phyloP scores from a whole-genome alignment of 805 yeast species.

The Pichia gijzeniarum region DNA sequence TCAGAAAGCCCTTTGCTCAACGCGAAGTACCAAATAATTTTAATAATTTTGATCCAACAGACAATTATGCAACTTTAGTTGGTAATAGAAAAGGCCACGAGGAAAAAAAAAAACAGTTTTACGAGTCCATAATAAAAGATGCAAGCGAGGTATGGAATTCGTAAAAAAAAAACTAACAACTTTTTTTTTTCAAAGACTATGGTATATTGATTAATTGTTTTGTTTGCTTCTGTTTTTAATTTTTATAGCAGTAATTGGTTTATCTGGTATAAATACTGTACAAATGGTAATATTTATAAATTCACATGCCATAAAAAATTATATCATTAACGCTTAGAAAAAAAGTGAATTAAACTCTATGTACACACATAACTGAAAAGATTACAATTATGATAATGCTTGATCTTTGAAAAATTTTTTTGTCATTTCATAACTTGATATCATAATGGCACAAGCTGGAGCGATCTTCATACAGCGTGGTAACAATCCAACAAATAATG shows the following conservation, averaged over 20 bases:
- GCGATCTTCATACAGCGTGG: slow-evolving; percentile 90
- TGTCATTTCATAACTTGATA: slow-evolving; percentile 86
- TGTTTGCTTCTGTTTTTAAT: no score
- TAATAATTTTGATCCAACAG: slow-evolving; percentile 4
- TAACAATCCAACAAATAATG: slow-evolving; percentile 79
- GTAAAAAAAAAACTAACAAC: not conserved
- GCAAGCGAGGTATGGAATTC: slow-evolving; percentile 1
- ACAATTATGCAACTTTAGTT: slow-evolving; percentile 1
- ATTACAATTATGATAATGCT: not conserved
- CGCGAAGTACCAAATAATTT: slow-evolving; percentile 4
- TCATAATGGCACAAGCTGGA: slow-evolving; percentile 98
- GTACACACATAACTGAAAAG: not conserved
- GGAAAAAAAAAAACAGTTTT: not conserved
- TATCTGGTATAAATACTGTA: no score
- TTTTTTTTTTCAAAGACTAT: not conserved
- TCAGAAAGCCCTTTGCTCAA: not conserved
- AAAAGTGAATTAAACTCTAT: not conserved
- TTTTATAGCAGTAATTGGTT: no score
- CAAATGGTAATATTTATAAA: no score
- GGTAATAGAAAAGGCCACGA: not conserved
- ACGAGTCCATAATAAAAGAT: slow-evolving; percentile 1
- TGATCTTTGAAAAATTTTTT: slow-evolving; percentile 47
- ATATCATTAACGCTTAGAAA: no score
- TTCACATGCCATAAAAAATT: no score
- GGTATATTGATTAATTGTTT: not conserved